Evolutionary conservation across 2,329 filamentous ascomycete genomes (phyloP), one percentile per base, ranked within the genome.

Genomic region (Aspergillus novoparasiticus): DNA sequence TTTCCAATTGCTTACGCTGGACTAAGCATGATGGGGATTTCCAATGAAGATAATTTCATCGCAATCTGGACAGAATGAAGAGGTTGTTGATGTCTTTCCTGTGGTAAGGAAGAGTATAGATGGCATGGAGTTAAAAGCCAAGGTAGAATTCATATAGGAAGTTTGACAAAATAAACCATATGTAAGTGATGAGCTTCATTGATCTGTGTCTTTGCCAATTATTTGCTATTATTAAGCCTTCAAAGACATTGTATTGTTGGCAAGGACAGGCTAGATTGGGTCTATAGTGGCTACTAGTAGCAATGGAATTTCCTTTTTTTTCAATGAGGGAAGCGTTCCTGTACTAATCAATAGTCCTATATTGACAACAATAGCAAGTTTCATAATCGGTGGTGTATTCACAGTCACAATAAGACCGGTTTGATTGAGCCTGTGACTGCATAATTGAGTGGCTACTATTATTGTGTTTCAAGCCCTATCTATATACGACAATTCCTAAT

Each of bases 1-100:
- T 19, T 34, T n/a, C 11, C 46, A 12, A 23, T 55, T 16, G 56
- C 72, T 67, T 69, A 75, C 74, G 69, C 70, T 10, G 69, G 67
- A 58, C 69, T 64, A 6, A 71, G 67, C 62, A 75, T 68, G 58
- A 75, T 68, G 51, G 74, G 72, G 16, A 75, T 70, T 54, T 74
- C 69, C 61, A 68, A 68, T 11, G 66, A 67, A 19, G 26, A 57
- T 36, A 43, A 30, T 12, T 32, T 34, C 48, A 51, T 51, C 9
- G 28, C 61, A 62, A 68, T 66, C 26, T 59, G 68, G 45, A 26
- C 41, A 26, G 28, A 55, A 26, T 21, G 21, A 28, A 39, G 28
- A 59, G 16, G 36, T 11, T 16, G 19, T 5, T 32, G 48, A 32
- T 10, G 28, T 21, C 16, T 51, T 34, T 30, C 5, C 45, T 21